Evolutionary conservation across 805 yeast genomes (phyloP).

Genomic region (Starmera quercuum): DNA sequence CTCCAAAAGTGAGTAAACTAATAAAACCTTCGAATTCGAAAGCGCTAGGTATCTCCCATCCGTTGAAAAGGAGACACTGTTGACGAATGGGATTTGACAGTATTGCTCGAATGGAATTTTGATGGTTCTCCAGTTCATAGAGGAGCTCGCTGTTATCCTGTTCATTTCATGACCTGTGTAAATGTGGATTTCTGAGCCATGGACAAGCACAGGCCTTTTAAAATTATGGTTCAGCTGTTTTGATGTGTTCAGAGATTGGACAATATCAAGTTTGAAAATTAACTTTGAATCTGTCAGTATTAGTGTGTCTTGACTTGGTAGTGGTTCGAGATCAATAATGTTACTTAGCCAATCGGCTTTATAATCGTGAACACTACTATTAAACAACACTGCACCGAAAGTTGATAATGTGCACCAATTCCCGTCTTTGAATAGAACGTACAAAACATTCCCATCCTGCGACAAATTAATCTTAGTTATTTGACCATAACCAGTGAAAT

Average conservation of each 20-base stretch:
- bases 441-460: constrained; percentile 4
- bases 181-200: constrained; percentile 14
- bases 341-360: constrained; percentile 7
- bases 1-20: constrained; percentile 15
- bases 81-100: constrained; percentile 12
- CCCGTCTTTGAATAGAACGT: constrained; percentile 10
- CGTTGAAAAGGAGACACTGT: constrained; percentile 13
- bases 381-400: constrained; percentile 18
- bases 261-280: constrained; percentile 1
- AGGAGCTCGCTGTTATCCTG: constrained; percentile 3
- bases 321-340: constrained; percentile 5
- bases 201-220: constrained; percentile 16
- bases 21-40: constrained; percentile 10
- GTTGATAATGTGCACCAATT: constrained; percentile 21
- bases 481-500: not conserved
- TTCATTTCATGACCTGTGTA: constrained; percentile 20
- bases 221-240: constrained; percentile 16
- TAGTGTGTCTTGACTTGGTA: constrained; percentile 2
- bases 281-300: constrained; percentile 5
- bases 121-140: constrained; percentile 15
- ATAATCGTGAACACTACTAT: constrained; percentile 11
- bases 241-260: constrained; percentile 2
- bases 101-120: constrained; percentile 16
- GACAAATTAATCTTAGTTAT: constrained; percentile 5
- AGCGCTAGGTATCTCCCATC: constrained; percentile 18